phyloP scores from a whole-genome alignment of 805 yeast genomes.

The Yarrowia keelungensis region DNA sequence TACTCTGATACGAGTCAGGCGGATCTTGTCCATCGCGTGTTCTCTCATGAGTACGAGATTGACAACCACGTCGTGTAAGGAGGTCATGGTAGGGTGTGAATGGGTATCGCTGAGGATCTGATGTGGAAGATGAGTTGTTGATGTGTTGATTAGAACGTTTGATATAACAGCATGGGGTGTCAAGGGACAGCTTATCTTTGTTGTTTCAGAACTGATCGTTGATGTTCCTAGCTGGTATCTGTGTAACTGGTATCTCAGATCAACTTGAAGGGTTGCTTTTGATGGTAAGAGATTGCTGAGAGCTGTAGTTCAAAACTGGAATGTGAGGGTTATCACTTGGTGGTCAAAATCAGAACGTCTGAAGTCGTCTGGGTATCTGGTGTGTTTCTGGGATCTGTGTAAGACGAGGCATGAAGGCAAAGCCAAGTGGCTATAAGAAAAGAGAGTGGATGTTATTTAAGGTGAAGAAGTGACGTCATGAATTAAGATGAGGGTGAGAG shows the following conservation, averaged over 20 bases:
- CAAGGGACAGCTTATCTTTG: no score
- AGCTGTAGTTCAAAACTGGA: no score
- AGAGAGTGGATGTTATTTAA: neutral
- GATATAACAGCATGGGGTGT: no score
- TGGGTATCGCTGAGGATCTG: no score
- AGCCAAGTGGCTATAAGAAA: constrained; percentile 9
- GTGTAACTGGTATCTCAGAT: neutral
- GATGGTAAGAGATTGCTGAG: no score
- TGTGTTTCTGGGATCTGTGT: neutral
- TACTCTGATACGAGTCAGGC: neutral
- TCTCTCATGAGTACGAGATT: constrained; percentile 22
- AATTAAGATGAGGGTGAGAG: neutral
- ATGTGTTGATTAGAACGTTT: no score
- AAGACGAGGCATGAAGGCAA: constrained; percentile 23
- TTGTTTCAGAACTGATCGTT: no score
- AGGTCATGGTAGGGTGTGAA: neutral
- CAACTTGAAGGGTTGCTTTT: no score
- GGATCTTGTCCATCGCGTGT: constrained; percentile 22
- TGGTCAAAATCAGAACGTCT: neutral
- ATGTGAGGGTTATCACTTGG: no score
- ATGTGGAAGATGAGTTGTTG: no score
- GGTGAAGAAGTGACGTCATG: neutral
- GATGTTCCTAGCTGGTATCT: neutral
- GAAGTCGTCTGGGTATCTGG: neutral
- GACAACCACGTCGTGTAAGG: constrained; percentile 16